These are phyloP conservation scores for Spiromastix sp. DNA, from an alignment of 2,329 filamentous ascomycete species.

Conservation along the genomic window DNA sequence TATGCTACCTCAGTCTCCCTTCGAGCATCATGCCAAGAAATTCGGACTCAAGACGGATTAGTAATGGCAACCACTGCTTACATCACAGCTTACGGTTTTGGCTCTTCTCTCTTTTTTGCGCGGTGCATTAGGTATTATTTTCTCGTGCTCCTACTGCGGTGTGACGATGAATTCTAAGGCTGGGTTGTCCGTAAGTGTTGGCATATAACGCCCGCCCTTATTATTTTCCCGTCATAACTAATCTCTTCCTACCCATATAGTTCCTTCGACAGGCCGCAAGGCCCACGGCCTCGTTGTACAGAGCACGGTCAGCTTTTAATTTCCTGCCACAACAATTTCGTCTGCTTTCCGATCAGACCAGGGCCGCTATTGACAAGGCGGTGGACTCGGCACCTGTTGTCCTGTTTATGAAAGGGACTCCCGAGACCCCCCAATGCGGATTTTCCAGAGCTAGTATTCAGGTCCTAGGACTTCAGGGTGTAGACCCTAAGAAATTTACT, in stretches of 20 bases:
- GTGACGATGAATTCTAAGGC: no score
- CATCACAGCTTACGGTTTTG: no score
- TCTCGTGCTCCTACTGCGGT: no score
- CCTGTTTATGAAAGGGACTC: conserved; percentile 98
- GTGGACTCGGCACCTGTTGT: conserved; percentile 83
- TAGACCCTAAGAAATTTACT: conserved; percentile 92
- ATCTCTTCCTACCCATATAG: conserved; percentile 4
- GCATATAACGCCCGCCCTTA: no score
- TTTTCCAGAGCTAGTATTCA: conserved; percentile 94
- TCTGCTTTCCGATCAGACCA: conserved; percentile 69
- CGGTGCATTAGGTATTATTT: no score
- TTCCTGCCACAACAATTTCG: conserved; percentile 8
- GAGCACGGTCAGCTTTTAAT: conserved; percentile 1
- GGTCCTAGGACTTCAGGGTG: conserved; percentile 86
- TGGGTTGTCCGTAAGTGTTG: no score
- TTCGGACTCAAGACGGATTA: no score
- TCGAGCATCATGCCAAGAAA: no score
- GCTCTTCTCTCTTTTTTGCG: no score
- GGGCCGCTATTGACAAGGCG: conserved; percentile 78
- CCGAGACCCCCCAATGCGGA: conserved; percentile 89
- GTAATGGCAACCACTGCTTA: no score
- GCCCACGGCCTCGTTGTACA: conserved; percentile 1
- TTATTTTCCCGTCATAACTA: no score
- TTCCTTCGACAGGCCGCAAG: conserved; percentile 4
- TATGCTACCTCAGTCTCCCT: no score